Evolutionary conservation across 805 yeast species (phyloP).

Genomic region (Ogataea saltuana): DNA sequence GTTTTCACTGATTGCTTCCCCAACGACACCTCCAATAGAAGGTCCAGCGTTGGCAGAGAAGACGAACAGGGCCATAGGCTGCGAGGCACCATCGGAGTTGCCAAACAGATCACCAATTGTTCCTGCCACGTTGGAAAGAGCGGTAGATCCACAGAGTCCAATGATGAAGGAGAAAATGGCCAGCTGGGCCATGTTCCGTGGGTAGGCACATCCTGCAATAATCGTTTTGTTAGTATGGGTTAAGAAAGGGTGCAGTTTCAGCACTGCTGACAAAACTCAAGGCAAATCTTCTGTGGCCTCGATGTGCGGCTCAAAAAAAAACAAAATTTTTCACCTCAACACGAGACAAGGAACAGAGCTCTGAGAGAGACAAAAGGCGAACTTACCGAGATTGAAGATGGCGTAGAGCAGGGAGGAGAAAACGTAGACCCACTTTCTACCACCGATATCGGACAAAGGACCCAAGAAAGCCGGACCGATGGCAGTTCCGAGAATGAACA

Average conservation of each 20-base stretch:
- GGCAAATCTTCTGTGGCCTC: too few species aligned
- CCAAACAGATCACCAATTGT: slow-evolving; percentile 39
- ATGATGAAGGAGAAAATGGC: slow-evolving; percentile 36
- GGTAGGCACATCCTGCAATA: slow-evolving; percentile 32
- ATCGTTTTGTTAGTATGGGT: slow-evolving; percentile 5
- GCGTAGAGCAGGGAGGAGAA: slow-evolving; percentile 31
- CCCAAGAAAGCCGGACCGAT: slow-evolving; percentile 39
- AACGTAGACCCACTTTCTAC: slow-evolving; percentile 40
- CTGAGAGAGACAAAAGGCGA: background rate
- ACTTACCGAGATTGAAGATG: slow-evolving; percentile 35
- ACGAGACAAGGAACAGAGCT: background rate
- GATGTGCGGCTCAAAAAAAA: slow-evolving; percentile 2
- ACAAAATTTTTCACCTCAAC: background rate
- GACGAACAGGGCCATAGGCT: slow-evolving; percentile 39
- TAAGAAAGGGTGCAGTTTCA: too few species aligned
- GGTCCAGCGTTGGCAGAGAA: slow-evolving; percentile 39
- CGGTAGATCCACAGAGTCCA: slow-evolving; percentile 37
- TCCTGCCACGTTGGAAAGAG: slow-evolving; percentile 39
- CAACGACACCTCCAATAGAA: slow-evolving; percentile 38
- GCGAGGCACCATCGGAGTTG: slow-evolving; percentile 37
- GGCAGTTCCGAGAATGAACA: slow-evolving; percentile 39
- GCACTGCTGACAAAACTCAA: too few species aligned
- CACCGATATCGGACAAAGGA: slow-evolving; percentile 39
- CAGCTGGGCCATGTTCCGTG: slow-evolving; percentile 35
- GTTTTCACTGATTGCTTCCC: slow-evolving; percentile 38